Conservation (phyloP, 2,329 filamentous ascomycete genomes). For the Cladosporium sp. region DNA sequence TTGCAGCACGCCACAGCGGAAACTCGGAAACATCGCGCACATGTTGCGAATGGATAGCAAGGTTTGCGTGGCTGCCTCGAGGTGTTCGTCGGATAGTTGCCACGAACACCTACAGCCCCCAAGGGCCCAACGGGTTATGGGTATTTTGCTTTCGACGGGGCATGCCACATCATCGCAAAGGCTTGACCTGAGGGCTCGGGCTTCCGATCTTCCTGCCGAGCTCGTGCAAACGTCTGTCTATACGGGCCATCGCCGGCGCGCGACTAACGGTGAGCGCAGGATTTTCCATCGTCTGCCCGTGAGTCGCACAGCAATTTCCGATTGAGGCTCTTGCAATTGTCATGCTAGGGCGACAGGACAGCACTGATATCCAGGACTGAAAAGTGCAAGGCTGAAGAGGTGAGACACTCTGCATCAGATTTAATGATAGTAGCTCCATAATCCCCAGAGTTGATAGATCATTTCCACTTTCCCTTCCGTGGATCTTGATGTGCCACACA, state of each 20-base stretch:
- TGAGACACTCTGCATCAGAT: conserved; percentile 2
- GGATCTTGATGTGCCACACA: neutral
- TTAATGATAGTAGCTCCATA: conserved; percentile 4
- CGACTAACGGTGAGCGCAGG: neutral
- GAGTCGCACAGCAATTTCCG: neutral
- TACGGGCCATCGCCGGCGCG: conserved; percentile 6
- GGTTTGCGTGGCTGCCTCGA: neutral
- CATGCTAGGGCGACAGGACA: neutral
- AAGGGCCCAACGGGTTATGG: neutral
- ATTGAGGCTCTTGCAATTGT: neutral
- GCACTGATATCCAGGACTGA: neutral
- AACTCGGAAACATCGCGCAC: neutral
- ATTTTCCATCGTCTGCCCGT: neutral
- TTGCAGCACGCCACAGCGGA: conserved; percentile 1
- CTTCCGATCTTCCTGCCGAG: conserved; percentile 8
- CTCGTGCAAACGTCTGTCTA: neutral
- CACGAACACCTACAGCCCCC: neutral
- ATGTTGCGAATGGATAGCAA: neutral
- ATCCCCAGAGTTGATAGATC: conserved; percentile 9
- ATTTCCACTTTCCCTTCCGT: conserved; percentile 9
- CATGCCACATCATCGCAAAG: neutral
- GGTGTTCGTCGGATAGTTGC: neutral
- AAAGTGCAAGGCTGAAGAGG: neutral
- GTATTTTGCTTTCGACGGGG: neutral
- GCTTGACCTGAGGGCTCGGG: neutral